phyloP scores from a whole-genome alignment of 2,329 filamentous ascomycete species.

The Exophiala bonariae region DNA sequence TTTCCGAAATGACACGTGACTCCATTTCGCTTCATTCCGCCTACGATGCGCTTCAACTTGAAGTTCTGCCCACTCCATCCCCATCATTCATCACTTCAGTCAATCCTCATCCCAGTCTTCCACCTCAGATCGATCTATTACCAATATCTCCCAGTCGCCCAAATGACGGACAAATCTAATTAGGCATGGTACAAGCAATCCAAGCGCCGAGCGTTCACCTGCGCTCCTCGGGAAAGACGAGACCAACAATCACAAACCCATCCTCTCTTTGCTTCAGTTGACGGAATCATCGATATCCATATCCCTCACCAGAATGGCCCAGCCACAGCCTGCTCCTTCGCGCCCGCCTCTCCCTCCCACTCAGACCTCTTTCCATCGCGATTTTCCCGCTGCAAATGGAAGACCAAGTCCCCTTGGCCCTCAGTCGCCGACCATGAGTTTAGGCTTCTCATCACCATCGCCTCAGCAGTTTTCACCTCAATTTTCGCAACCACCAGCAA shows the following conservation, averaged over 20 bases:
- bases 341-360: constrained; percentile 23
- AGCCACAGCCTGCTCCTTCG: constrained; percentile 22
- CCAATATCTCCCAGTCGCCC: background rate
- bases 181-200: constrained; percentile 26
- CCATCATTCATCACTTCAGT: too few relatives aligned
- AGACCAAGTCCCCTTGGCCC: constrained; percentile 25
- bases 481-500: constrained; percentile 60
- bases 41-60: too few relatives aligned
- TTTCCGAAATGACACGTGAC: too few relatives aligned
- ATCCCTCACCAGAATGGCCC: constrained; percentile 25
- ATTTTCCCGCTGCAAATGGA: constrained; percentile 20
- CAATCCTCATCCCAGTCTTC: too few relatives aligned
- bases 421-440: constrained; percentile 22
- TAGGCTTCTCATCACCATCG: constrained; percentile 58
- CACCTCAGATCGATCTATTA: too few relatives aligned
- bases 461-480: constrained; percentile 59
- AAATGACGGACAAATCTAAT: constrained; percentile 9
- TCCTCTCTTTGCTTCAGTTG: constrained; percentile 7
- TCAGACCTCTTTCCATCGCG: constrained; percentile 22
- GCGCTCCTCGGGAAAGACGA: constrained; percentile 22
- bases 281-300: too few relatives aligned
- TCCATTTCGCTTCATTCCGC: too few relatives aligned
- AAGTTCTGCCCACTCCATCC: too few relatives aligned
- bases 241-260: constrained; percentile 8
- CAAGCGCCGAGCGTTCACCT: constrained; percentile 19